Conservation (phyloP, 2,329 filamentous ascomycete genomes). For the Cadophora malorum region DNA sequence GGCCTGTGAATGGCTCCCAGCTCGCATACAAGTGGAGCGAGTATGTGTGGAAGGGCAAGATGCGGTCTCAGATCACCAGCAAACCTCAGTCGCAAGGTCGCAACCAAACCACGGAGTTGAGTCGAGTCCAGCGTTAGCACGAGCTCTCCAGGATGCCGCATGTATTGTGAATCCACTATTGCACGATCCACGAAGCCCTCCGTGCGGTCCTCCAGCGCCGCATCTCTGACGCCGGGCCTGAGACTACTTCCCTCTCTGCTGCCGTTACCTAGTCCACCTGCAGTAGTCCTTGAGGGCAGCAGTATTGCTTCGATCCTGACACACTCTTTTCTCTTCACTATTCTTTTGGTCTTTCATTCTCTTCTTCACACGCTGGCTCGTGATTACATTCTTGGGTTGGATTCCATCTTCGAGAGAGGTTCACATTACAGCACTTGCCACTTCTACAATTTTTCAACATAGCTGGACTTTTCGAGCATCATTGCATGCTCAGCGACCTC, state of each 20-base stretch:
- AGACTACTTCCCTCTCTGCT: slow-evolving; percentile 19
- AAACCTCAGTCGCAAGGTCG: slow-evolving; percentile 1
- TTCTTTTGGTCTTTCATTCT: slow-evolving; percentile 32
- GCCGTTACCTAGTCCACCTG: slow-evolving; percentile 27
- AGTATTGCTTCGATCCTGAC: slow-evolving; percentile 33
- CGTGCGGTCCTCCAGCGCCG: slow-evolving; percentile 20
- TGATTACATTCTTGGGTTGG: slow-evolving; percentile 39
- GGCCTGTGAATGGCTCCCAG: not conserved
- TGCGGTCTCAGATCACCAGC: slow-evolving; percentile 25
- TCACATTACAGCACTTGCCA: slow-evolving; percentile 20
- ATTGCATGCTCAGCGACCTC: slow-evolving; percentile 35
- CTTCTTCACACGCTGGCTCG: slow-evolving; percentile 45
- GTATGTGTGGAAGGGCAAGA: not conserved
- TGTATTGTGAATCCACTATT: slow-evolving; percentile 13
- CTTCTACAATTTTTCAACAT: not conserved
- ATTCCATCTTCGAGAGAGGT: slow-evolving; percentile 30
- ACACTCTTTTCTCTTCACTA: slow-evolving; percentile 33
- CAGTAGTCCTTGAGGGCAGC: slow-evolving; percentile 24
- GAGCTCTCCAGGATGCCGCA: slow-evolving; percentile 18
- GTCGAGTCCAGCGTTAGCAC: slow-evolving; percentile 15
- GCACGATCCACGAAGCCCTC: slow-evolving; percentile 22
- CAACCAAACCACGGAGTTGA: slow-evolving; percentile 14
- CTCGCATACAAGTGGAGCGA: slow-evolving; percentile 5
- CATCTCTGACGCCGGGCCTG: slow-evolving; percentile 24
- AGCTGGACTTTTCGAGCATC: slow-evolving; percentile 30